Evolutionary conservation across 352 stramenopile genomes (phyloP).

Genomic region (Pythium phragmitis): DNA sequence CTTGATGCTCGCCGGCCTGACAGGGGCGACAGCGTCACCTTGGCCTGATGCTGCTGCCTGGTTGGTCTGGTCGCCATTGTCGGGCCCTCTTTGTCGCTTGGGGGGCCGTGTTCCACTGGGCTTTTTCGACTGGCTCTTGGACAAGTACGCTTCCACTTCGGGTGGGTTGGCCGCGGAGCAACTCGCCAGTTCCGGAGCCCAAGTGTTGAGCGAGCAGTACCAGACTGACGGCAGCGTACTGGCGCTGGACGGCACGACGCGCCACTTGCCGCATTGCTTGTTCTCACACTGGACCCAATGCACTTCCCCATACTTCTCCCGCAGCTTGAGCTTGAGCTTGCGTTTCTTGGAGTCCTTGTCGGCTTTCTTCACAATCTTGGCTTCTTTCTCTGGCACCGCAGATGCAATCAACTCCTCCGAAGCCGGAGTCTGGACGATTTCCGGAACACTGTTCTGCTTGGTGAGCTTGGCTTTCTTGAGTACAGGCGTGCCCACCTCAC

Average conservation of each 20-base stretch:
- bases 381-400: slow-evolving; percentile 6
- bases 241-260: slow-evolving; percentile 90
- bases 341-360: slow-evolving; percentile 78
- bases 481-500: slow-evolving; percentile 7
- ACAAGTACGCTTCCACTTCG: slow-evolving; percentile 68
- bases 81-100: slow-evolving; percentile 48
- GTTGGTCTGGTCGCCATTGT: not conserved
- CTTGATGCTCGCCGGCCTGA: slow-evolving; percentile 8
- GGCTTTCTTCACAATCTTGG: slow-evolving; percentile 42
- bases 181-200: slow-evolving; percentile 66
- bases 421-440: not conserved
- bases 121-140: slow-evolving; percentile 64
- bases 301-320: slow-evolving; percentile 82
- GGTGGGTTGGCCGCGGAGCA: slow-evolving; percentile 67
- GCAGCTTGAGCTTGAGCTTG: slow-evolving; percentile 68
- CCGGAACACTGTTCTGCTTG: slow-evolving; percentile 13
- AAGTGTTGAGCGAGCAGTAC: slow-evolving; percentile 84
- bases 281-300: slow-evolving; percentile 96
- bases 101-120: slow-evolving; percentile 32
- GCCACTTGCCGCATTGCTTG: slow-evolving; percentile 94
- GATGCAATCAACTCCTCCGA: not conserved
- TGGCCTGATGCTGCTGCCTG: not conserved
- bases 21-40: not conserved
- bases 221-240: slow-evolving; percentile 89
- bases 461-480: slow-evolving; percentile 23